Evolutionary conservation across 2,329 filamentous ascomycete genomes (phyloP), one percentile per base, ranked within the genome.

Genomic region (Xylaria sp.): DNA sequence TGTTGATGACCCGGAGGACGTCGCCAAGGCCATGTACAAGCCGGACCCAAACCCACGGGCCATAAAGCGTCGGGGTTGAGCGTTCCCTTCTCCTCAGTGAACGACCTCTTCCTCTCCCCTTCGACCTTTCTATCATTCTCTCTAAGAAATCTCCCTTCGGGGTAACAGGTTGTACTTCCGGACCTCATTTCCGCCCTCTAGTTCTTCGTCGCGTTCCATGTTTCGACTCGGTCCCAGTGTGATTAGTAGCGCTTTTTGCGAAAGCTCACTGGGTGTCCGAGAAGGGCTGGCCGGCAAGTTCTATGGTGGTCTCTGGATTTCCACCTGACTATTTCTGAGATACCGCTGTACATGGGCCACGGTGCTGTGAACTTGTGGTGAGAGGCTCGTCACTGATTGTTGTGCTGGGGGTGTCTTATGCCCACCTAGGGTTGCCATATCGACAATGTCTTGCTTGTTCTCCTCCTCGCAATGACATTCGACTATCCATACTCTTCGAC

Each of bases 231-330:
- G 63, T 32, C 8, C 66, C 68, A 63, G 68, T 63, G 68, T 68
- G 58, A 73, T 68, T 54, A 70, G 71, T 70, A 73, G 60, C 71
- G 66, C 65, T 70, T 23, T 69, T 59, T 54, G 71, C 62, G 65
- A 68, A 73, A 64, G 63, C 67, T 67, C 66, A 60, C 67, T 68
- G 69, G 69, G 40, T 70, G 69, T 73, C 65, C 66, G 69, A 63
- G 27, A 55, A 69, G 60, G 60, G 58, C 67, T 61, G 69, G 63
- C 69, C 60, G 67, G 69, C 71, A 73, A 73, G 71, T 66, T 62
- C 44, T 29, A 3, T 23, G 51, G 61, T 12, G 44, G 53, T 54
- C 9, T 23, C 16, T 9, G 54, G 16, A 27, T 44, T 53, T n/a
- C 27, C 21, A 27, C 16, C 12, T 18, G n/a, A 8, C 10, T 12